Percentiles rank a stretch among this genome's conserved stretches.
phyloP scores from a whole-genome alignment of 805 yeast genomes.

The Barnettozyma californica region DNA sequence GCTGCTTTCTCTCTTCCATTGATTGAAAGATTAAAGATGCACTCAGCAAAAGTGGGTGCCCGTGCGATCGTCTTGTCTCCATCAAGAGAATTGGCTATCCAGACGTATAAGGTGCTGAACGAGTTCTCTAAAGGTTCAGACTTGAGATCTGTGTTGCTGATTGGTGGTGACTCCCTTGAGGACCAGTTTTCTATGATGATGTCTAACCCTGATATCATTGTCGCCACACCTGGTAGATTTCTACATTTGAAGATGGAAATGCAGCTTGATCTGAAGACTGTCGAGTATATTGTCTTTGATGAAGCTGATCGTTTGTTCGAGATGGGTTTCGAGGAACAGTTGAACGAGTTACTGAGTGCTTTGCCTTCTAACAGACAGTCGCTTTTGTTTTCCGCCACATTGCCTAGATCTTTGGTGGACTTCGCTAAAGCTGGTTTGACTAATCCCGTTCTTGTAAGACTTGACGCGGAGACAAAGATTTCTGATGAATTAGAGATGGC shows the following conservation, averaged over 20 bases:
- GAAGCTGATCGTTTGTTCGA: constrained; percentile 97
- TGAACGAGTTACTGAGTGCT: constrained; percentile 80
- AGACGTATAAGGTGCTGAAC: constrained; percentile 81
- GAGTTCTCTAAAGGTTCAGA: constrained; percentile 85
- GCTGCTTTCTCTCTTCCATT: constrained; percentile 94
- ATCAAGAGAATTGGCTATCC: constrained; percentile 92
- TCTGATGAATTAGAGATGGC: constrained; percentile 90
- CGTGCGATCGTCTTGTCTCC: constrained; percentile 90
- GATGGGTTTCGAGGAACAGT: constrained; percentile 92
- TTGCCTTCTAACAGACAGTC: constrained; percentile 84
- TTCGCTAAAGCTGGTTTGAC: constrained; percentile 95
- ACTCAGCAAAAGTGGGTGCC: constrained; percentile 81
- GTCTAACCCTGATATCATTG: constrained; percentile 88
- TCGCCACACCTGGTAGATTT: constrained; percentile 98
- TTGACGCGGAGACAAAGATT: constrained; percentile 88
- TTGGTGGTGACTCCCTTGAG: constrained; percentile 98
- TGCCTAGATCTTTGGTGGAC: constrained; percentile 87
- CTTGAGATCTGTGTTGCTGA: constrained; percentile 70
- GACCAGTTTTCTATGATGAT: constrained; percentile 93
- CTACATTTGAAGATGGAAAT: constrained; percentile 93
- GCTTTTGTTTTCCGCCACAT: constrained; percentile 86
- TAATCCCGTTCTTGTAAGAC: constrained; percentile 86
- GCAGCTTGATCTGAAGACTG: constrained; percentile 75
- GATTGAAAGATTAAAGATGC: constrained; percentile 77
- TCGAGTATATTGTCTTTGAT: constrained; percentile 91